phyloP scores from a whole-genome alignment of 2,329 filamentous ascomycete genomes.

The Diplocarpon rosae region DNA sequence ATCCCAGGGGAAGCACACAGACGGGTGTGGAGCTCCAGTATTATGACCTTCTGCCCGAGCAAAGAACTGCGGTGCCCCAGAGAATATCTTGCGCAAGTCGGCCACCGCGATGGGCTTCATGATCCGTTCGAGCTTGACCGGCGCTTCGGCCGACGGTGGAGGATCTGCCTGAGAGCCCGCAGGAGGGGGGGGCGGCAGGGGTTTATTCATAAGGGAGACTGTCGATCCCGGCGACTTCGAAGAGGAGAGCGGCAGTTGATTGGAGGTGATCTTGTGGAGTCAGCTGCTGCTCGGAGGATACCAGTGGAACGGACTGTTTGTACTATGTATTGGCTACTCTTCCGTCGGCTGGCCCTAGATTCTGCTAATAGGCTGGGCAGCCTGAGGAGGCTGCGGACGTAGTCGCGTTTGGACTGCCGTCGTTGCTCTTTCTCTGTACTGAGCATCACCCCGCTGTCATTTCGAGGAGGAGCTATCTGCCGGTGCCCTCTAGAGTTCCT shows the following conservation, averaged over 20 bases:
- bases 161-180: slow-evolving; percentile 29
- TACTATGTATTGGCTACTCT: slow-evolving; percentile 14
- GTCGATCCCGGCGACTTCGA: slow-evolving; percentile 7
- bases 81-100: slow-evolving; percentile 60
- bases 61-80: slow-evolving; percentile 64
- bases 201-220: slow-evolving; percentile 35
- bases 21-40: slow-evolving; percentile 49
- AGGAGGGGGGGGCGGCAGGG: slow-evolving; percentile 39
- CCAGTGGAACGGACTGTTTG: neutral
- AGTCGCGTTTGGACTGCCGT: slow-evolving; percentile 26
- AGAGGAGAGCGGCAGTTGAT: neutral
- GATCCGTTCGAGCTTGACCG: slow-evolving; percentile 43
- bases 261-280: neutral
- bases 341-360: slow-evolving; percentile 13
- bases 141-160: slow-evolving; percentile 23
- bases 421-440: slow-evolving; percentile 21
- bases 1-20: slow-evolving; percentile 58
- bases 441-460: slow-evolving; percentile 9
- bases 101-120: slow-evolving; percentile 47
- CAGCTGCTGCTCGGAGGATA: too few relatives aligned
- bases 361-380: slow-evolving; percentile 15
- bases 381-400: slow-evolving; percentile 26
- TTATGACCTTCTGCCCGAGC: slow-evolving; percentile 48
- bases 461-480: slow-evolving; percentile 2
- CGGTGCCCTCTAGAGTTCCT: slow-evolving; percentile 14